Evolutionary conservation across 2,329 filamentous ascomycete species (phyloP).

Genomic region (Emmonsia crescens): DNA sequence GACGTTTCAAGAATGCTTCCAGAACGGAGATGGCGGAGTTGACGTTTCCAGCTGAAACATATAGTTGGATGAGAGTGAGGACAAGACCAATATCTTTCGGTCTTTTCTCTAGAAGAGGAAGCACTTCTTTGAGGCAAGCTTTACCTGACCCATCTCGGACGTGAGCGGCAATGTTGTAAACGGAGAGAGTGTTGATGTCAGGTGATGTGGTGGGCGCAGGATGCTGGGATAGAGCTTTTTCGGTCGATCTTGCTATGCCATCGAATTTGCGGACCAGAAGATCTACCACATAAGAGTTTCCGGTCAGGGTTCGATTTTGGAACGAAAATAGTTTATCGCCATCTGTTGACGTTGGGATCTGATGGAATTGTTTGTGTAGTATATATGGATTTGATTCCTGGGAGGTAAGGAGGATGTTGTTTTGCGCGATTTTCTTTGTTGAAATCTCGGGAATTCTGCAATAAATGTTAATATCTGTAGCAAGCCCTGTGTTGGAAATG

Average conservation of each 20-base stretch:
- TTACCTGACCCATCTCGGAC: slow-evolving; percentile 54
- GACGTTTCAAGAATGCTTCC: slow-evolving; percentile 60
- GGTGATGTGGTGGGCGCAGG: slow-evolving; percentile 40
- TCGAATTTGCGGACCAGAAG: slow-evolving; percentile 50
- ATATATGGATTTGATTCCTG: slow-evolving; percentile 46
- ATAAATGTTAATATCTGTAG: not conserved
- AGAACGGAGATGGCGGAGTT: slow-evolving; percentile 64
- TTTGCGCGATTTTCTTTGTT: slow-evolving; percentile 49
- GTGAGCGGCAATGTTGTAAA: slow-evolving; percentile 64
- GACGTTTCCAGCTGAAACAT: slow-evolving; percentile 59
- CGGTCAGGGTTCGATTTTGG: slow-evolving; percentile 43
- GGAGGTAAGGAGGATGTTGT: slow-evolving; percentile 44
- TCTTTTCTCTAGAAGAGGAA: slow-evolving; percentile 59
- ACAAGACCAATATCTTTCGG: slow-evolving; percentile 71
- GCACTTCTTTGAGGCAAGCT: slow-evolving; percentile 57
- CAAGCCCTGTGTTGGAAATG: not conserved
- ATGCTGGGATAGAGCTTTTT: slow-evolving; percentile 38
- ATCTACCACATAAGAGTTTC: slow-evolving; percentile 46
- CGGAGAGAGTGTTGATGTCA: slow-evolving; percentile 46
- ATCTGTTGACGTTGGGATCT: slow-evolving; percentile 34
- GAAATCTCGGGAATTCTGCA: slow-evolving; percentile 46
- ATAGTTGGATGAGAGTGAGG: slow-evolving; percentile 71
- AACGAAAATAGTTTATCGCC: slow-evolving; percentile 49
- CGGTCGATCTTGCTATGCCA: slow-evolving; percentile 47
- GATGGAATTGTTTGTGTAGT: slow-evolving; percentile 46